Percentiles rank a stretch among this genome's conserved stretches.
Conservation (phyloP, 2,329 filamentous ascomycete genomes). For the Nakataea oryzae region DNA sequence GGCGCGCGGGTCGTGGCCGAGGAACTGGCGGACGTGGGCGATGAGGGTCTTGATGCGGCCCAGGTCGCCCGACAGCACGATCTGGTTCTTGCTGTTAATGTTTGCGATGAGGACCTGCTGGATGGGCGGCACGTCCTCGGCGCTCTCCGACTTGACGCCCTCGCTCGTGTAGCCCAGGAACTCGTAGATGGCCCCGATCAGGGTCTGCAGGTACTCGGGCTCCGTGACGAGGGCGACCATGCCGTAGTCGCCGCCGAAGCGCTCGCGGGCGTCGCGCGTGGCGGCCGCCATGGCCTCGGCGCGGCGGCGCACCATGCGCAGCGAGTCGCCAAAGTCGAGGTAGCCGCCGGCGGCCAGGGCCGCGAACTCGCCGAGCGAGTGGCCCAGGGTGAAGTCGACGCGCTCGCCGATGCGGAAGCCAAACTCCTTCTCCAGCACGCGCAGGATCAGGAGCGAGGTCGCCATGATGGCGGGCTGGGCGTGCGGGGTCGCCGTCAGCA, state of each 20-base stretch:
- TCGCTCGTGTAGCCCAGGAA: constrained; percentile 62
- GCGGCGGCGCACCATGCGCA: constrained; percentile 65
- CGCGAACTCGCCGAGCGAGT: constrained; percentile 88
- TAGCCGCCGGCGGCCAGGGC: constrained; percentile 80
- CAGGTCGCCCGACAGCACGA: constrained; percentile 83
- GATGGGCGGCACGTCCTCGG: constrained; percentile 60
- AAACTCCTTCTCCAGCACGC: constrained; percentile 78
- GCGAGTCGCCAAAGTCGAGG: constrained; percentile 64
- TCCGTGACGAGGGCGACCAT: constrained; percentile 93
- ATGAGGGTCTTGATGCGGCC: constrained; percentile 72
- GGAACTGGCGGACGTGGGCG: constrained; percentile 77
- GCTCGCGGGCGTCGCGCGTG: constrained; percentile 52
- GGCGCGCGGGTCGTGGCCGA: constrained; percentile 81
- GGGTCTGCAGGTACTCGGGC: constrained; percentile 56
- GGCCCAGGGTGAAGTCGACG: constrained; percentile 76
- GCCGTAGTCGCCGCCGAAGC: constrained; percentile 73
- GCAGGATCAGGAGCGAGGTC: constrained; percentile 79
- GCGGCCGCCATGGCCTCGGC: constrained; percentile 78
- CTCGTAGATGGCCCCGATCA: constrained; percentile 66
- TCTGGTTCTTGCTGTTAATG: constrained; percentile 92
- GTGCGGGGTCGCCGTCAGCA: constrained; percentile 73
- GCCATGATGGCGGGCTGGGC: constrained; percentile 96
- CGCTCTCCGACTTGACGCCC: constrained; percentile 58
- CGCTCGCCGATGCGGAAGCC: constrained; percentile 60
- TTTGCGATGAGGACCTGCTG: constrained; percentile 87